Evolutionary conservation across 176 grass and related monocot species (phyloP), one percentile per base, ranked within the genome.

Genomic region (Phyllostachys edulis): DNA sequence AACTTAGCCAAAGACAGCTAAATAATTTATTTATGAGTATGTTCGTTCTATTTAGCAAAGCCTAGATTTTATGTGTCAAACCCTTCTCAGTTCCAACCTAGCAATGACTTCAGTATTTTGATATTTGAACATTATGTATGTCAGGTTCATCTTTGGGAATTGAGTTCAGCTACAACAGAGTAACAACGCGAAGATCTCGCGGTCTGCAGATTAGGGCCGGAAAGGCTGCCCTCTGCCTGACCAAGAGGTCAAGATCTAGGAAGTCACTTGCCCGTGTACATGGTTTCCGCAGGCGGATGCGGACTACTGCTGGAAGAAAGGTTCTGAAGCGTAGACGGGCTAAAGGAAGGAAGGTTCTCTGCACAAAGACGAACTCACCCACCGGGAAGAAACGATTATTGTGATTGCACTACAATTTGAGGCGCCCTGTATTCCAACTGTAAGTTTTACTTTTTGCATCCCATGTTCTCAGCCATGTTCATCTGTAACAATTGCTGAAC

Each of bases 311-410:
- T 0, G 96, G 93, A 61, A 90, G 93, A 80, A 88, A 79, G 64
- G 81, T 96, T 15, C 77, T 99, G 73, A 90, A 87, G 78, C 89
- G 93, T 50, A 94, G 96, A 61, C 96, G 91, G 27, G 85, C 50
- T 42, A 99, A 90, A 85, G 96, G 96, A 84, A 91, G 96, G 81
- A 96, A 89, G 84, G 71, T 92, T 87, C 93, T 98, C 39, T 98
- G 96, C 87, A 92, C 96, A 79, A 98, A 77, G 73, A 77, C 91
- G 34, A 89, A 98, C 76, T 88, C 93, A 38, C 84, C 54, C 74
- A 93, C 50, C 20, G 90, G 96, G 77, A 82, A 57, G 69, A 92
- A 82, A 73, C 54, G 71, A 26, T 38, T 51, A 6, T 63, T 38
- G 12, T 90, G 45, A 87, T 69, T 84, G 63, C 32, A 46, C 50